Evolutionary conservation across 2,329 filamentous ascomycete genomes (phyloP).

Genomic region (Ceratocystis eucalypticola): DNA sequence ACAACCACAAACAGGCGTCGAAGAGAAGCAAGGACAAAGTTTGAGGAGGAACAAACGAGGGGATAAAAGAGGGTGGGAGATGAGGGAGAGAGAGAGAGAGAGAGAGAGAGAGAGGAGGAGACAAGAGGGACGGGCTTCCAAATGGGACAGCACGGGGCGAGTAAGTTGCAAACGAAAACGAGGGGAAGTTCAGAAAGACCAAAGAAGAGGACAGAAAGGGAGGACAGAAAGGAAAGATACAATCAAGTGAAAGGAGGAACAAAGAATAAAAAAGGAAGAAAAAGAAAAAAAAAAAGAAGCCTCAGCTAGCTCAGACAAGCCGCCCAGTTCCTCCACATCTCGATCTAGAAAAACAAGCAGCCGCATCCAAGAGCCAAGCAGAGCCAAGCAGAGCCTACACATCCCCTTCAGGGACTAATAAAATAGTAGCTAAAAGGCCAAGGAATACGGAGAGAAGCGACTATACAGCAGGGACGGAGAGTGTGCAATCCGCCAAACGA

Average conservation of each 20-base stretch:
- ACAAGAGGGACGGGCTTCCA: neutral
- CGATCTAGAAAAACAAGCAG: neutral
- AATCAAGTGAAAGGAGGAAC: neutral
- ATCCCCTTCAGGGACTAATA: neutral
- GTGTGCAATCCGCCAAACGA: no score
- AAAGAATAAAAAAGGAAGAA: neutral
- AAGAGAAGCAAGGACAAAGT: neutral
- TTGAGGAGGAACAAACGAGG: neutral
- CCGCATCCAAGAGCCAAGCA: neutral
- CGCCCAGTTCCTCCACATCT: neutral
- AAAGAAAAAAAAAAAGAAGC: neutral
- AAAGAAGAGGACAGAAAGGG: neutral
- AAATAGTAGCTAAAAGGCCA: neutral
- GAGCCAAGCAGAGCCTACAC: neutral
- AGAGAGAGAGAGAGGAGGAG: neutral
- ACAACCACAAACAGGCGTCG: neutral
- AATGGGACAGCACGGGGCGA: neutral
- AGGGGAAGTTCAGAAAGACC: neutral
- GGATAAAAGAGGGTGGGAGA: neutral
- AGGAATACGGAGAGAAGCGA: neutral
- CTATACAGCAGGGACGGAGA: neutral
- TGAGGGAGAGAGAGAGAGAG: neutral
- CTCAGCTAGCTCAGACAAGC: neutral
- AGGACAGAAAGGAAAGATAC: neutral
- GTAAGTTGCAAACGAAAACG: neutral